These are phyloP conservation scores for Cryptococcus sp. DNA, from an alignment of 1,284 basidiomycete genomes.

Conservation along the genomic window DNA sequence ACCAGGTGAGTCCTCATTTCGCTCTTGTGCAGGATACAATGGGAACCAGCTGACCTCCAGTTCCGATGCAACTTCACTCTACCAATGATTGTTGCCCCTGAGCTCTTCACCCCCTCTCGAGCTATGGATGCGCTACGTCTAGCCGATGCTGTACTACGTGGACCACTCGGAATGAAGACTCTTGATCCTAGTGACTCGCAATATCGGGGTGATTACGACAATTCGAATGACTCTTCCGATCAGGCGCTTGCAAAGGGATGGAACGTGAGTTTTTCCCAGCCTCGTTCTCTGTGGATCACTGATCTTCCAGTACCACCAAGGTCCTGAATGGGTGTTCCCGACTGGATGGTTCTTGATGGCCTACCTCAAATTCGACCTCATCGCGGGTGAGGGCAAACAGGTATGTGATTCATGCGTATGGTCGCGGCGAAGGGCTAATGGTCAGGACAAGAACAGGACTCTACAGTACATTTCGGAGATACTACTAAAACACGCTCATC, in stretches of 20 bases:
- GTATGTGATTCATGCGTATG: slow-evolving; percentile 47
- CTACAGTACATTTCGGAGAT: slow-evolving; percentile 72
- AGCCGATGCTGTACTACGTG: slow-evolving; percentile 69
- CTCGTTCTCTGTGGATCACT: not conserved
- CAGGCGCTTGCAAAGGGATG: slow-evolving; percentile 77
- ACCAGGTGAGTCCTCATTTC: slow-evolving; percentile 55
- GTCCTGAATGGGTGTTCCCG: slow-evolving; percentile 85
- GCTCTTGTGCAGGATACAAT: not conserved
- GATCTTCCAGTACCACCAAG: slow-evolving; percentile 50
- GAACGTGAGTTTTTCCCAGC: slow-evolving; percentile 53
- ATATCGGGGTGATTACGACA: slow-evolving; percentile 86
- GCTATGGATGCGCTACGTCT: slow-evolving; percentile 72
- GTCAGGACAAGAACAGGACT: slow-evolving; percentile 64
- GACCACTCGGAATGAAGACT: slow-evolving; percentile 90
- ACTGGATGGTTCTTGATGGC: slow-evolving; percentile 92
- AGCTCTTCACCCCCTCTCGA: slow-evolving; percentile 78
- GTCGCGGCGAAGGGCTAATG: not conserved
- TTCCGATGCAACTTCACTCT: slow-evolving; percentile 88
- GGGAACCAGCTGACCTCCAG: slow-evolving; percentile 9
- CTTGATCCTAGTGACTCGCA: slow-evolving; percentile 78
- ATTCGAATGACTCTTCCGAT: slow-evolving; percentile 82
- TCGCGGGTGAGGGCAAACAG: slow-evolving; percentile 56
- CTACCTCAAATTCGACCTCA: slow-evolving; percentile 75
- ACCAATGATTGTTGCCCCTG: slow-evolving; percentile 95
- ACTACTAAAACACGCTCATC: slow-evolving; percentile 63